phyloP scores from a whole-genome alignment of 331 rosid species.

The Saraca asoca region DNA sequence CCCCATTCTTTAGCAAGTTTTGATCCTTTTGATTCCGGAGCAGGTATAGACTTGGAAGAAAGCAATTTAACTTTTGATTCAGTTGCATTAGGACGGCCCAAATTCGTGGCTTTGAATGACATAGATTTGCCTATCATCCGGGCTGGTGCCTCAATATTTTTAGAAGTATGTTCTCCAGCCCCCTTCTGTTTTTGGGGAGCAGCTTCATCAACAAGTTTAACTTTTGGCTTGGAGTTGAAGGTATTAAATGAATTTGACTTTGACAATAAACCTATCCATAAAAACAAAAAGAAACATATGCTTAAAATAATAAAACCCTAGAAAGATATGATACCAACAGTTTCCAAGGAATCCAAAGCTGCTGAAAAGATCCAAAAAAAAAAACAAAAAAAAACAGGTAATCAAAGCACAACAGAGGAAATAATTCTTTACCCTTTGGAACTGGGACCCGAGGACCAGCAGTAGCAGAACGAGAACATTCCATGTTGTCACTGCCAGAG shows the following conservation, averaged over 20 bases:
- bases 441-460: slow-evolving; percentile 46
- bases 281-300: slow-evolving; percentile 29
- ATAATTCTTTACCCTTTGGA: slow-evolving; percentile 49
- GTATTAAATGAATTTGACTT: slow-evolving; percentile 77
- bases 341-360: slow-evolving; percentile 22
- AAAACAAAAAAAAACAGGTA: too few relatives aligned
- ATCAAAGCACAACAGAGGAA: slow-evolving; percentile 3
- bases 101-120: slow-evolving; percentile 62
- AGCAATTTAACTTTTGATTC: slow-evolving; percentile 79
- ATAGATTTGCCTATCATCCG: slow-evolving; percentile 62
- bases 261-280: slow-evolving; percentile 57
- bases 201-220: slow-evolving; percentile 67
- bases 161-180: slow-evolving; percentile 55
- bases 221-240: slow-evolving; percentile 63
- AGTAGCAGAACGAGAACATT: slow-evolving; percentile 48
- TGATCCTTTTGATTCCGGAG: slow-evolving; percentile 60
- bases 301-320: slow-evolving; percentile 21
- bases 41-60: slow-evolving; percentile 46
- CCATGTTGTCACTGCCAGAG: slow-evolving; percentile 39
- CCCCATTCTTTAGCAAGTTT: slow-evolving; percentile 64
- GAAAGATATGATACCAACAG: slow-evolving; percentile 30
- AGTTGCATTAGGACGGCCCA: slow-evolving; percentile 50
- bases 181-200: slow-evolving; percentile 66
- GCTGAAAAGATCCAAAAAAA: slow-evolving; percentile 1
- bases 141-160: slow-evolving; percentile 55